Evolutionary conservation across 2,329 filamentous ascomycete species (phyloP).

Genomic region (Lasiodiplodia hormozganensis): DNA sequence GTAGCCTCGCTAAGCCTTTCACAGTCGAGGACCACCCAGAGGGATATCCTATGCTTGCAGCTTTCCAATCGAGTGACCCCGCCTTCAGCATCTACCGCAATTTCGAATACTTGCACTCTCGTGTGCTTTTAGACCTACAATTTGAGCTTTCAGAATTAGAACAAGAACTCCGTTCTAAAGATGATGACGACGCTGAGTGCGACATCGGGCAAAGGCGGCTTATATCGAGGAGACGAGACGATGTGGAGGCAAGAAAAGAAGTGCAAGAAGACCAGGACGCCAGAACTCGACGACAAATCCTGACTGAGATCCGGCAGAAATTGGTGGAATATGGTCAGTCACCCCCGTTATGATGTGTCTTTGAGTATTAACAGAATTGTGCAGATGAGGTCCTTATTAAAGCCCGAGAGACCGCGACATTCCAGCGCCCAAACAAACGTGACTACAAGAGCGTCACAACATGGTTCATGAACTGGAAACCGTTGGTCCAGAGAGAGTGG

Average conservation of each 20-base stretch:
- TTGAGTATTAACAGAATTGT: background rate
- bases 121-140: constrained; percentile 44
- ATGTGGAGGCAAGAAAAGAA: background rate
- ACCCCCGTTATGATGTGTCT: background rate
- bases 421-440: constrained; percentile 48
- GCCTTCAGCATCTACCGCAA: constrained; percentile 45
- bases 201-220: background rate
- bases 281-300: constrained; percentile 35
- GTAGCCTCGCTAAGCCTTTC: background rate
- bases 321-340: constrained; percentile 45
- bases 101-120: constrained; percentile 44
- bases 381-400: constrained; percentile 50
- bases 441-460: constrained; percentile 49
- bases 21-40: constrained; percentile 38
- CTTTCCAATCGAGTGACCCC: constrained; percentile 45
- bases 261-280: background rate
- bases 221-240: background rate
- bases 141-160: constrained; percentile 44
- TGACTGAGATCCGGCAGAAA: constrained; percentile 42
- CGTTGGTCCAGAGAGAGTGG: constrained; percentile 45
- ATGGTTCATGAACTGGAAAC: constrained; percentile 46
- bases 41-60: constrained; percentile 43
- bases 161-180: constrained; percentile 36
- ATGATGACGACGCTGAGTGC: constrained; percentile 25
- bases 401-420: constrained; percentile 43